phyloP scores from a whole-genome alignment of 2,329 filamentous ascomycete genomes.

The Amylocarpus encephaloides region DNA sequence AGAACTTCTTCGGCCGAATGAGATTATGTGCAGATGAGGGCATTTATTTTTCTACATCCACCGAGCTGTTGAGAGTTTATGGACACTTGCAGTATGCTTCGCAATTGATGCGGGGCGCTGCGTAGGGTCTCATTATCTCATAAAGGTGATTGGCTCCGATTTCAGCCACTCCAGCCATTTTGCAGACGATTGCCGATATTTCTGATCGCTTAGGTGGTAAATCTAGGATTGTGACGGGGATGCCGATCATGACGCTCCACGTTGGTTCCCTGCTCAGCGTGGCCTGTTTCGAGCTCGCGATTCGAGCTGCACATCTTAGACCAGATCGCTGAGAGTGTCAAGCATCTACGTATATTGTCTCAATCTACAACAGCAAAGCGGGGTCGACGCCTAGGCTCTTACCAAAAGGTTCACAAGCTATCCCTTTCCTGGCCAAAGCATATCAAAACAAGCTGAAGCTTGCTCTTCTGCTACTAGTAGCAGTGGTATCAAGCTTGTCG shows the following conservation, averaged over 20 bases:
- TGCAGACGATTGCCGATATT: constrained; percentile 1
- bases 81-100: background rate
- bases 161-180: background rate
- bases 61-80: too few relatives aligned
- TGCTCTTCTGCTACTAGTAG: background rate
- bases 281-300: constrained; percentile 1
- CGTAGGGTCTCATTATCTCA: background rate
- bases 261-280: constrained; percentile 3
- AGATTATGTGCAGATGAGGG: background rate
- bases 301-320: constrained; percentile 1
- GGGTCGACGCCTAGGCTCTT: background rate
- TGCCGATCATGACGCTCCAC: constrained; percentile 20
- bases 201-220: constrained; percentile 1
- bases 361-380: background rate
- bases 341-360: background rate
- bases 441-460: constrained; percentile 3
- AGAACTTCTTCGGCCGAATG: background rate
- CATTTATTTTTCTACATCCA: background rate
- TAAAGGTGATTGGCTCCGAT: background rate
- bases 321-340: background rate
- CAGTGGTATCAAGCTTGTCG: background rate
- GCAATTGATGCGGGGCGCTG: background rate
- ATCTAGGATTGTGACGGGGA: constrained; percentile 3
- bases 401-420: background rate
- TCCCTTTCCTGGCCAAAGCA: background rate